These are phyloP conservation scores for Stellera chamaejasme DNA, from an alignment of 345 rosid species.

Conservation along the genomic window DNA sequence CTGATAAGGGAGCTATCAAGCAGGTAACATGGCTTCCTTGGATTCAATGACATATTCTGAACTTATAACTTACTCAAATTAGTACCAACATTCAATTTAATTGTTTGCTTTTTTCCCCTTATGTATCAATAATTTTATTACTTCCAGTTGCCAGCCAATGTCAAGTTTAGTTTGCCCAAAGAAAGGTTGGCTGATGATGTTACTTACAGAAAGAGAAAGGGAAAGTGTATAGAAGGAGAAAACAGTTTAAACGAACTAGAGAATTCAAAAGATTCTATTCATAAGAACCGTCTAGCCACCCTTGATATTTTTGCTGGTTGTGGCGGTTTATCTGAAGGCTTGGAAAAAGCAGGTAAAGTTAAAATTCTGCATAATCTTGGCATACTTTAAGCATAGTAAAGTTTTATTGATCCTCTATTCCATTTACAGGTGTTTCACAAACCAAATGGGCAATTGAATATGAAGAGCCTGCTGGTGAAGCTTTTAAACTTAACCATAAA, in stretches of 20 bases:
- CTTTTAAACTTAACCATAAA: conserved; percentile 63
- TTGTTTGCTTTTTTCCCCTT: conserved; percentile 8
- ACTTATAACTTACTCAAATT: not conserved
- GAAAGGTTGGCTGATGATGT: conserved; percentile 29
- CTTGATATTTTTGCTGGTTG: conserved; percentile 71
- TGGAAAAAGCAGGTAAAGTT: conserved; percentile 32
- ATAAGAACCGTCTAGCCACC: conserved; percentile 30
- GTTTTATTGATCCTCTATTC: not conserved
- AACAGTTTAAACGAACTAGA: conserved; percentile 16
- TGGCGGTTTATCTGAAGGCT: conserved; percentile 69
- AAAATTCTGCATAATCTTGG: not conserved
- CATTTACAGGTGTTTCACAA: conserved; percentile 43
- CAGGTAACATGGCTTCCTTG: conserved; percentile 34
- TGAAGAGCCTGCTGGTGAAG: conserved; percentile 88
- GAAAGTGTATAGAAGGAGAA: conserved; percentile 54
- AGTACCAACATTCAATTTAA: not conserved
- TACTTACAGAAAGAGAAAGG: conserved; percentile 60
- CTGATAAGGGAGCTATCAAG: conserved; percentile 58
- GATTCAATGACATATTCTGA: not conserved
- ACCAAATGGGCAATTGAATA: conserved; percentile 93
- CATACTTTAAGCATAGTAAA: not conserved
- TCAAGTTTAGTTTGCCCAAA: conserved; percentile 43
- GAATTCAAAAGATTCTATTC: conserved; percentile 21
- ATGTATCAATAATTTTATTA: conserved; percentile 5
- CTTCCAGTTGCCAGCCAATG: conserved; percentile 46